Evolutionary conservation across 148 eudicot species (phyloP).

Genomic region (Cornus kousa): DNA sequence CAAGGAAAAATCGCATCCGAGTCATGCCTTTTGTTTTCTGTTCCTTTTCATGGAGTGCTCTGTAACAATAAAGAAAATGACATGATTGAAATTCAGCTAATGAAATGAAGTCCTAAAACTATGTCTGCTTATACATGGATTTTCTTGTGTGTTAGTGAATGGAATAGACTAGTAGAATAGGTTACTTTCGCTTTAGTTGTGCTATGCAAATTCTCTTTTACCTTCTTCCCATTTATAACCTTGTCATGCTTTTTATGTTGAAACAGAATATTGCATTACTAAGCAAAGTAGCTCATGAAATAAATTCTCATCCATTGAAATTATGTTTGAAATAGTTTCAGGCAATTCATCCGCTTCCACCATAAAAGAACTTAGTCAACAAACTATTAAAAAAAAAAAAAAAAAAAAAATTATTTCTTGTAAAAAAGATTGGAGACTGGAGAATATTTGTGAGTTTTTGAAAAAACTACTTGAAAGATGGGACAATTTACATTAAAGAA

Average conservation of each 20-base stretch:
- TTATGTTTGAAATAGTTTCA: neutral
- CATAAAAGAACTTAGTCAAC: too few relatives aligned
- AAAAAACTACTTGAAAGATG: too few relatives aligned
- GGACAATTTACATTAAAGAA: too few relatives aligned
- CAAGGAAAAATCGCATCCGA: constrained; percentile 84
- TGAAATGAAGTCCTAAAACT: neutral
- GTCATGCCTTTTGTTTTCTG: constrained; percentile 64
- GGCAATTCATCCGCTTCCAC: too few relatives aligned
- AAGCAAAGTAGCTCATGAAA: constrained; percentile 6
- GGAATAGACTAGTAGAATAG: neutral
- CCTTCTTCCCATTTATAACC: neutral
- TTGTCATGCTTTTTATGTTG: constrained; percentile 5
- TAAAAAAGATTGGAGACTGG: too few relatives aligned
- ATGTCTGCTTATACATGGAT: neutral
- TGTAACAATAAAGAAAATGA: constrained; percentile 29
- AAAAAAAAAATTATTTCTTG: too few relatives aligned
- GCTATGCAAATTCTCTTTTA: constrained; percentile 15
- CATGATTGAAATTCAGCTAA: constrained; percentile 4
- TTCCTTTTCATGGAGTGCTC: constrained; percentile 97
- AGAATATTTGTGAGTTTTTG: too few relatives aligned
- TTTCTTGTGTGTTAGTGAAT: neutral
- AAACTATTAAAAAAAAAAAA: too few relatives aligned
- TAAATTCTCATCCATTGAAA: constrained; percentile 6
- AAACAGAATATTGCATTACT: constrained; percentile 9
- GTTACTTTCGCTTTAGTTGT: constrained; percentile 10